Conservation (phyloP, 805 yeast species). For the Pichia exigua region DNA sequence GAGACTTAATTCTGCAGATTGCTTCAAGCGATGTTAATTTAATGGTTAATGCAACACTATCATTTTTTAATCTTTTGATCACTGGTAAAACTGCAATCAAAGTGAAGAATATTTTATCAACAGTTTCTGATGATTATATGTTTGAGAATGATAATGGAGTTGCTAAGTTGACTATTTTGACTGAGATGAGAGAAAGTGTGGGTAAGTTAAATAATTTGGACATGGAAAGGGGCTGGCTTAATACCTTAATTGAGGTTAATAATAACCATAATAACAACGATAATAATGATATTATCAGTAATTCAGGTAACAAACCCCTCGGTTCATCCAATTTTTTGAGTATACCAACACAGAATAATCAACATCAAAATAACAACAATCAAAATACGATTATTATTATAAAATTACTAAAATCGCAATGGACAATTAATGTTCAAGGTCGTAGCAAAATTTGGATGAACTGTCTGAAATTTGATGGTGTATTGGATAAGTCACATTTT, state of each 20-base stretch:
- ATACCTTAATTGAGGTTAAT: slow-evolving; percentile 7
- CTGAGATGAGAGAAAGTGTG: slow-evolving; percentile 15
- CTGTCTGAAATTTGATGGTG: slow-evolving; percentile 22
- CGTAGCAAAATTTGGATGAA: slow-evolving; percentile 20
- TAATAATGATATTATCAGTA: background rate
- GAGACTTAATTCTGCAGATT: slow-evolving; percentile 38
- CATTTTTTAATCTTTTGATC: slow-evolving; percentile 18
- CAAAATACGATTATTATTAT: slow-evolving; percentile 30
- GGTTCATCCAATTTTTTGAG: background rate
- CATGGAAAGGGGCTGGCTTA: slow-evolving; percentile 25
- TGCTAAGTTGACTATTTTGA: slow-evolving; percentile 18
- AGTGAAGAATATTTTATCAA: slow-evolving; percentile 15
- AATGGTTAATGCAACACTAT: slow-evolving; percentile 27
- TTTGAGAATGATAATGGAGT: slow-evolving; percentile 16
- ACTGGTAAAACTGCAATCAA: slow-evolving; percentile 22
- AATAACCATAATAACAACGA: slow-evolving; percentile 24
- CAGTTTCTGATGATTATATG: slow-evolving; percentile 20
- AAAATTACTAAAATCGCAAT: slow-evolving; percentile 34
- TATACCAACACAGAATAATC: background rate
- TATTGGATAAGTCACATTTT: slow-evolving; percentile 20
- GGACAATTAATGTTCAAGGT: slow-evolving; percentile 28
- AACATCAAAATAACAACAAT: background rate
- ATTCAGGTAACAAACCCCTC: background rate
- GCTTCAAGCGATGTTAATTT: slow-evolving; percentile 27
- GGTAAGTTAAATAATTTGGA: slow-evolving; percentile 22